A percentile compares a stretch with the other conserved stretches of the same genome.
Conservation (phyloP, 2,329 filamentous ascomycete species). For the Aureobasidium musti region DNA sequence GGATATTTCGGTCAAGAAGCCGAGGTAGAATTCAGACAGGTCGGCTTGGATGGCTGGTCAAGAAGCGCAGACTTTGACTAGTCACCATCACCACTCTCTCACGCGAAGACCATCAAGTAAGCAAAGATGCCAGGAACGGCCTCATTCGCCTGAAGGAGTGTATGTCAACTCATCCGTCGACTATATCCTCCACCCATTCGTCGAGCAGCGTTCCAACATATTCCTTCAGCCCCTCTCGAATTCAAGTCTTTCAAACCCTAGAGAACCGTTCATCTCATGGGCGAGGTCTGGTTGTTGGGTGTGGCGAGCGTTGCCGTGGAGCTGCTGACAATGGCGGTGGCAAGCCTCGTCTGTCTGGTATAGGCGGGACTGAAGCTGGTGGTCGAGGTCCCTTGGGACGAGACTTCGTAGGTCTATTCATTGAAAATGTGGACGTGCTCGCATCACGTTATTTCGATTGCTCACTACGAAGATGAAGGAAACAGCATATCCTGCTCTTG, state of each 20-base stretch:
- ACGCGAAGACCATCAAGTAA: neutral
- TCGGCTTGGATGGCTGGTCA: constrained; percentile 49
- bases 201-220: no score
- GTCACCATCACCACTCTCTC: neutral
- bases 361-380: neutral
- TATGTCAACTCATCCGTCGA: neutral
- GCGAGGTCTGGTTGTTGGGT: neutral
- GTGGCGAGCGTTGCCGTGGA: neutral
- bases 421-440: neutral
- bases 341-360: neutral
- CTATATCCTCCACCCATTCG: neutral
- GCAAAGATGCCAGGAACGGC: neutral
- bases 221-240: no score
- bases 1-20: constrained; percentile 79
- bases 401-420: neutral
- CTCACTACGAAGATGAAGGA: neutral
- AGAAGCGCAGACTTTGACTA: constrained; percentile 42
- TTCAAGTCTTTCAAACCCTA: no score
- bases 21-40: constrained; percentile 64
- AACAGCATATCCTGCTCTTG: neutral
- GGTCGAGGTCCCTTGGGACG: neutral
- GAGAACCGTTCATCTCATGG: neutral
- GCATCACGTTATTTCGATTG: neutral
- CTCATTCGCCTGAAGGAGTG: neutral
- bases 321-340: neutral